Conservation (phyloP, 805 yeast species). For the Starmera quercuum region DNA sequence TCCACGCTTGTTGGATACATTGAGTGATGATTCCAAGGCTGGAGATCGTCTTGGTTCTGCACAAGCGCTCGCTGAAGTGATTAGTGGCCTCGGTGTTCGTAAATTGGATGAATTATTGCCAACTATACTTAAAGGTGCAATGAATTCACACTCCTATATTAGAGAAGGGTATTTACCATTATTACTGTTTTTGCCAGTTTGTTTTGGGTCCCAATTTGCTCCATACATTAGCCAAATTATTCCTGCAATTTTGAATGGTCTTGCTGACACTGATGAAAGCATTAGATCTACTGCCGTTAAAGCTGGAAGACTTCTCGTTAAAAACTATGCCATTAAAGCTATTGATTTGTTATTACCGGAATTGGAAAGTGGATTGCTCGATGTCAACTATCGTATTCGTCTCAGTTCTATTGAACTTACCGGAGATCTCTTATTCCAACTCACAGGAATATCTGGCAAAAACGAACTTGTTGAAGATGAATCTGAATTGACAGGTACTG, state of each 20-base stretch:
- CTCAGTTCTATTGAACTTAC: conserved; percentile 90
- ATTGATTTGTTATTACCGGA: conserved; percentile 92
- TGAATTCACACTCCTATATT: conserved; percentile 56
- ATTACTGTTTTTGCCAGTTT: conserved; percentile 82
- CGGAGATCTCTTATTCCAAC: conserved; percentile 90
- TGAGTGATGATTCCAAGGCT: conserved; percentile 67
- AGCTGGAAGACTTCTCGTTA: conserved; percentile 87
- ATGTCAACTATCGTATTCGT: conserved; percentile 77
- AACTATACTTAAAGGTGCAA: conserved; percentile 61
- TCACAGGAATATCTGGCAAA: conserved; percentile 82
- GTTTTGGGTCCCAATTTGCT: conserved; percentile 86
- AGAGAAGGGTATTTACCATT: conserved; percentile 93
- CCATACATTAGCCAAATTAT: conserved; percentile 81
- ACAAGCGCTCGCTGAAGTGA: conserved; percentile 91
- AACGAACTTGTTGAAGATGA: conserved; percentile 57
- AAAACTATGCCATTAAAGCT: conserved; percentile 86
- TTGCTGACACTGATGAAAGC: conserved; percentile 84
- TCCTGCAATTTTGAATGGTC: conserved; percentile 86
- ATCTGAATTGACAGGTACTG: conserved; percentile 39
- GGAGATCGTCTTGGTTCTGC: conserved; percentile 97
- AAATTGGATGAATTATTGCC: conserved; percentile 90
- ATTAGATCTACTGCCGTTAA: conserved; percentile 85
- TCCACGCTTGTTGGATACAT: conserved; percentile 66
- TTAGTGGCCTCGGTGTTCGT: conserved; percentile 81
- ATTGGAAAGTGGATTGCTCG: conserved; percentile 82